A percentile compares a stretch with the other conserved stretches of the same genome.
These are phyloP conservation scores for Pseudozyma sp. DNA, from an alignment of 1,284 basidiomycete species.

Conservation along the genomic window DNA sequence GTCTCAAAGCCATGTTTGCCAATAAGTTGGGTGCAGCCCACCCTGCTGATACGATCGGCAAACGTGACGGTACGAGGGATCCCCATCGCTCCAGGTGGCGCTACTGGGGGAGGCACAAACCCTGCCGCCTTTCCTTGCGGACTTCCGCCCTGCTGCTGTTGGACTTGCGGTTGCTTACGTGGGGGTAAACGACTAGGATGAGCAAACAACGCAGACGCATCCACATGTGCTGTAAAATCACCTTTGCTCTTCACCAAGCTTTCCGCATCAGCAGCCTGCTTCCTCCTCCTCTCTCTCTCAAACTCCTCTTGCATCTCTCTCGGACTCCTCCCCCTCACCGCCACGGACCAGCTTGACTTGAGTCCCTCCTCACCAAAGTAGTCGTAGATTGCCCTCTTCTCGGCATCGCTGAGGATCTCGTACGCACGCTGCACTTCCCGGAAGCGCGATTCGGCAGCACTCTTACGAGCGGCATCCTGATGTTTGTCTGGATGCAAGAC, in stretches of 20 bases:
- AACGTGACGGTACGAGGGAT: constrained; percentile 26
- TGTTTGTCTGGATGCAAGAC: constrained; percentile 88
- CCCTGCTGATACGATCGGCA: constrained; percentile 42
- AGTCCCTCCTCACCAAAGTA: constrained; percentile 77
- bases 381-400: constrained; percentile 82
- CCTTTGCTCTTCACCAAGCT: constrained; percentile 73
- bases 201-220: constrained; percentile 64
- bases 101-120: constrained; percentile 71
- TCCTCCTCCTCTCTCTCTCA: constrained; percentile 71
- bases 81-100: constrained; percentile 76
- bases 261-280: constrained; percentile 72
- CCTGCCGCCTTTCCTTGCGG: not conserved
- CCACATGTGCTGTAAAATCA: constrained; percentile 65
- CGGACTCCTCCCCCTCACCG: constrained; percentile 71
- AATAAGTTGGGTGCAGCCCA: constrained; percentile 57
- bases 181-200: constrained; percentile 80
- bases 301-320: constrained; percentile 75
- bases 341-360: constrained; percentile 71
- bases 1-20: constrained; percentile 67
- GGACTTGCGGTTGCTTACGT: constrained; percentile 72
- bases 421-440: constrained; percentile 83
- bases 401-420: constrained; percentile 78
- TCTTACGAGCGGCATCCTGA: constrained; percentile 74
- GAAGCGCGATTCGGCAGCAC: constrained; percentile 77
- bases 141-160: constrained; percentile 76